Evolutionary conservation across 176 grass and related monocot genomes (phyloP).

Genomic region (bread wheat (Triticum aestivum)): DNA sequence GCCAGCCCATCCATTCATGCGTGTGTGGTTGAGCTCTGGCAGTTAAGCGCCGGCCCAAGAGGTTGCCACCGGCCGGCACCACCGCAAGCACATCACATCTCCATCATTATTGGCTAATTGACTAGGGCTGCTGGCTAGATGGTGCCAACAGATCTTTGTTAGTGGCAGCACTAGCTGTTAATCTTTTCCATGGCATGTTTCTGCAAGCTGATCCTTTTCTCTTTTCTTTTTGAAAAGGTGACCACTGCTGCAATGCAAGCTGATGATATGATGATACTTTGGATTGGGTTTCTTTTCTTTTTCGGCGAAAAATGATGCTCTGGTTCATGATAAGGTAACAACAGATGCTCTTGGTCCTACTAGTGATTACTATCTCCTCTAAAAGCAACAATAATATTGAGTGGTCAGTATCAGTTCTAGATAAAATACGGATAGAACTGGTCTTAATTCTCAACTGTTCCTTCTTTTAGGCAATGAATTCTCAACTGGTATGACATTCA

Average conservation of each 20-base stretch:
- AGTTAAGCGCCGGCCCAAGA: conserved; percentile 39
- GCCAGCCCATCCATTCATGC: not conserved
- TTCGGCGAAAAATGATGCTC: not conserved
- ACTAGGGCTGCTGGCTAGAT: not conserved
- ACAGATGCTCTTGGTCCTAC: conserved; percentile 1
- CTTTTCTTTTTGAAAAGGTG: not conserved
- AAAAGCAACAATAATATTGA: not conserved
- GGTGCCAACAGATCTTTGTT: not conserved
- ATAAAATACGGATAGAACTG: not conserved
- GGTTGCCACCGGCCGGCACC: not conserved
- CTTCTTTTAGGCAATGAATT: not conserved
- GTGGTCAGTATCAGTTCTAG: not conserved
- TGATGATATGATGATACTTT: not conserved
- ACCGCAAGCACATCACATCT: not conserved
- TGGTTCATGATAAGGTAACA: conserved; percentile 12
- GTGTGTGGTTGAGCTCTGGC: conserved; percentile 23
- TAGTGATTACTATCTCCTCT: not conserved
- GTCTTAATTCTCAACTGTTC: not conserved
- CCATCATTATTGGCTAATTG: not conserved
- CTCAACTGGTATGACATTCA: not conserved
- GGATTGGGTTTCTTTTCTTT: not conserved
- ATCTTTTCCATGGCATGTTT: not conserved
- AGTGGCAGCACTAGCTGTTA: not conserved
- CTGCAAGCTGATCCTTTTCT: not conserved
- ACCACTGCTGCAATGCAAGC: not conserved